Evolutionary conservation across 1,139 yeast species (phyloP).

Genomic region (Diutina pseudorugosa): DNA sequence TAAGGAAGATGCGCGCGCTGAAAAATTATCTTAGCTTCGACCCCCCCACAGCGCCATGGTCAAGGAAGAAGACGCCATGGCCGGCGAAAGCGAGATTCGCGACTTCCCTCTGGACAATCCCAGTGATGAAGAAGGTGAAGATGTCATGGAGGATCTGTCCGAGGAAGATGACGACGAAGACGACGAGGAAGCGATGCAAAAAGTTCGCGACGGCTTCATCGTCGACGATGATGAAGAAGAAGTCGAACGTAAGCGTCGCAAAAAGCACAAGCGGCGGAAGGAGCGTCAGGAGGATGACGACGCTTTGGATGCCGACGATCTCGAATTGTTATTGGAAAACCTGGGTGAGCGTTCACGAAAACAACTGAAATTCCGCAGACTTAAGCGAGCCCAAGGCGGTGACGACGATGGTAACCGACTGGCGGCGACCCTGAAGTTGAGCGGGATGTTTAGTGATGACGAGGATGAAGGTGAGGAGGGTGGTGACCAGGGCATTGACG

Average conservation of each 20-base stretch:
- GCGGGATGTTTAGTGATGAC: conserved; percentile 69
- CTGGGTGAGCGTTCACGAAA: conserved; percentile 41
- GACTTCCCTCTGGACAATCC: conserved; percentile 11
- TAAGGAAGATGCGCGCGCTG: background rate
- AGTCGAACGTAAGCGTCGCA: conserved; percentile 33
- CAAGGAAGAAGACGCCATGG: conserved; percentile 2
- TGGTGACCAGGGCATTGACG: conserved; percentile 17
- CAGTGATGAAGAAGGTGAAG: conserved; percentile 28
- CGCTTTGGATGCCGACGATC: conserved; percentile 86
- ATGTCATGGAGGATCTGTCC: conserved; percentile 55
- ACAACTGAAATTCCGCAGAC: conserved; percentile 48
- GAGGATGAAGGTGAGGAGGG: conserved; percentile 36
- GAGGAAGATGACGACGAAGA: conserved; percentile 69
- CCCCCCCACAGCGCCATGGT: conserved; percentile 1
- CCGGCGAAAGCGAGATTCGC: conserved; percentile 1
- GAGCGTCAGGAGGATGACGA: conserved; percentile 20
- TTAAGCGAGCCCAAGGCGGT: conserved; percentile 46
- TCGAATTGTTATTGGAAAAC: conserved; percentile 83
- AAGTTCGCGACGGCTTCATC: conserved; percentile 83
- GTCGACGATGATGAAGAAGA: conserved; percentile 83
- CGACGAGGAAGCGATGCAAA: conserved; percentile 62
- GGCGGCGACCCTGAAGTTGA: conserved; percentile 29
- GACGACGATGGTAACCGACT: conserved; percentile 16
- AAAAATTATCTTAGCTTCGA: background rate
- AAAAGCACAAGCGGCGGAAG: conserved; percentile 8